A percentile compares a stretch with the other conserved stretches of the same genome.
Conservation (phyloP, 23 red algal species). For the Gracilaria gracilis region DNA sequence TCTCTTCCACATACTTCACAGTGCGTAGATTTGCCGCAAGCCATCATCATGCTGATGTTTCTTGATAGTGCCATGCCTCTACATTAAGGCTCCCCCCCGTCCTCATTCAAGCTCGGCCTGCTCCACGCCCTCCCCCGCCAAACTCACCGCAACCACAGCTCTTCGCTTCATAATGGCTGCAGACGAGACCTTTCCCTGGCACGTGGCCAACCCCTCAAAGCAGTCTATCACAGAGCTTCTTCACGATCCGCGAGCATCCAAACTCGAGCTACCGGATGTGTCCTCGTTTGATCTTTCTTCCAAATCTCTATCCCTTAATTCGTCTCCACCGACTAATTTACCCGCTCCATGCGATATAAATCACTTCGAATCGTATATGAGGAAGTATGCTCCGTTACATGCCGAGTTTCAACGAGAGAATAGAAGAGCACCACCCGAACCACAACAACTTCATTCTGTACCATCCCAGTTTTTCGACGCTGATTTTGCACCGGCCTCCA, state of each 20-base stretch:
- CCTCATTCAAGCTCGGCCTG: too few species aligned
- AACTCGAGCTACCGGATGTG: slow-evolving; percentile 32
- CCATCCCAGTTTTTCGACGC: slow-evolving; percentile 51
- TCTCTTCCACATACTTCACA: too few species aligned
- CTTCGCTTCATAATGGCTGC: background rate
- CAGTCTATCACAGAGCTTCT: slow-evolving; percentile 67
- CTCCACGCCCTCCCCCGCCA: too few species aligned
- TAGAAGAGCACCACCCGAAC: background rate
- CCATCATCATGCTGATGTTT: too few species aligned
- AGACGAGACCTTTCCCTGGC: slow-evolving; percentile 24
- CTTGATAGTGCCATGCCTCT: too few species aligned
- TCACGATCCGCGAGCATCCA: slow-evolving; percentile 53
- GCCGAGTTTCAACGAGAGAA: slow-evolving; percentile 28
- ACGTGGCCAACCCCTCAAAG: slow-evolving; percentile 28
- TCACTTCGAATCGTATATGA: slow-evolving; percentile 49
- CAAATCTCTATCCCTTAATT: slow-evolving; percentile 17
- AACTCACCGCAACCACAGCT: background rate
- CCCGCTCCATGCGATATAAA: slow-evolving; percentile 56
- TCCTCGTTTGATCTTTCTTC: slow-evolving; percentile 48
- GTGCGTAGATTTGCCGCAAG: too few species aligned
- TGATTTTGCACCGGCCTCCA: slow-evolving; percentile 28
- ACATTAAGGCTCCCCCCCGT: too few species aligned
- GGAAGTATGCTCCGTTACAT: slow-evolving; percentile 41
- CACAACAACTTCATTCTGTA: slow-evolving; percentile 3
- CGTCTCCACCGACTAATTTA: background rate